These are phyloP conservation scores for Kodamaea sp. DNA, from an alignment of 1,139 yeast species.

Conservation along the genomic window DNA sequence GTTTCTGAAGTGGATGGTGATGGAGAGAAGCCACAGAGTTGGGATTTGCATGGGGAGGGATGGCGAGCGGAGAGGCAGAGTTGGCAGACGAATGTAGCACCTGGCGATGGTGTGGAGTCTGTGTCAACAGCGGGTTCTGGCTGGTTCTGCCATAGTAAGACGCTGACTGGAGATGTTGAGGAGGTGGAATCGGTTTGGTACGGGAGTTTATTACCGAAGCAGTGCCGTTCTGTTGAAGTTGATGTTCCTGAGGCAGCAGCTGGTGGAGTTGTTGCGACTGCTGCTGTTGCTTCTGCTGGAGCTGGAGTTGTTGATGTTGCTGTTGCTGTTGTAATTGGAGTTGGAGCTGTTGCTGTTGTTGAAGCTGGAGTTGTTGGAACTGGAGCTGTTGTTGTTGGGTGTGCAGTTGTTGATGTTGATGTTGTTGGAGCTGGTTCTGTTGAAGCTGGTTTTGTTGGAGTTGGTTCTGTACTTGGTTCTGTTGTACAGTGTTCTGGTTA, in stretches of 20 bases:
- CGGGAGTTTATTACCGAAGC: constrained; percentile 1
- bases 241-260: constrained; percentile 2
- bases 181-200: constrained; percentile 5
- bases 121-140: constrained; percentile 7
- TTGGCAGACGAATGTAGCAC: constrained; percentile 8
- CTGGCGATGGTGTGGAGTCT: constrained; percentile 6
- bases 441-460: constrained; percentile 3
- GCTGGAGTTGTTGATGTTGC: constrained; percentile 17
- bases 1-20: constrained; percentile 6
- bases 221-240: constrained; percentile 8
- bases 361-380: constrained; percentile 3
- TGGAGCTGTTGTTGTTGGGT: constrained; percentile 12
- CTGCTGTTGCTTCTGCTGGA: constrained; percentile 13
- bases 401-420: constrained; percentile 14
- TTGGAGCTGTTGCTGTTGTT: constrained; percentile 1
- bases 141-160: constrained; percentile 8
- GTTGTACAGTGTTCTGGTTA: too few species aligned
- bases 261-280: constrained; percentile 7
- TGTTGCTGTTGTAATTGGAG: constrained; percentile 7
- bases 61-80: constrained; percentile 5
- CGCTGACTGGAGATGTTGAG: constrained; percentile 9
- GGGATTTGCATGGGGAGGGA: constrained; percentile 10
- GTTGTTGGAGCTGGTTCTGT: constrained; percentile 15
- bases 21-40: constrained; percentile 5
- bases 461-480: too few species aligned